Evolutionary conservation across 2,329 filamentous ascomycete genomes (phyloP).

Genomic region (Ophiostoma angusticollis): DNA sequence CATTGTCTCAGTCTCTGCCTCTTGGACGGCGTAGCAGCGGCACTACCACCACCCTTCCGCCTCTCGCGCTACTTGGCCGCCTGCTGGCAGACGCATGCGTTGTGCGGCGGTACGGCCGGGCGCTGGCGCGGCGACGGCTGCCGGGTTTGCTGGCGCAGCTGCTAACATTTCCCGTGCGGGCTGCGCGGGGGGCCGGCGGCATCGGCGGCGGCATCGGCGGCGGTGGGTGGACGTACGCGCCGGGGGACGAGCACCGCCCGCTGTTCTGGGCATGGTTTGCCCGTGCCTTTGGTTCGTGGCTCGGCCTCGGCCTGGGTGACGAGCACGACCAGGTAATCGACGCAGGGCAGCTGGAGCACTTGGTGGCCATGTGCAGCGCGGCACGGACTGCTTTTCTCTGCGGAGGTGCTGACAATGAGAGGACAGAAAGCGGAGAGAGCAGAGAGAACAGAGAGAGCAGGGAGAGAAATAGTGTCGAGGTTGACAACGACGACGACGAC

Average conservation of each 20-base stretch:
- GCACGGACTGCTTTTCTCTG: too few relatives aligned
- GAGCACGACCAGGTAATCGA: too few relatives aligned
- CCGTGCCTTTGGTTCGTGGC: background rate
- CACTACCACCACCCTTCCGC: too few relatives aligned
- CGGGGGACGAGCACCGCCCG: constrained; percentile 1
- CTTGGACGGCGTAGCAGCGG: too few relatives aligned
- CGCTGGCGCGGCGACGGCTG: constrained; percentile 2
- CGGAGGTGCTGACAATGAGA: too few relatives aligned
- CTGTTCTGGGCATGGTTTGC: constrained; percentile 5
- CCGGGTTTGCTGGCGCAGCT: constrained; percentile 1
- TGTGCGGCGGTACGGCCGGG: constrained; percentile 1
- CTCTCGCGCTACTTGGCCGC: background rate
- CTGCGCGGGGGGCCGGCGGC: background rate
- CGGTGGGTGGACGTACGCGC: constrained; percentile 3
- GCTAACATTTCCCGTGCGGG: constrained; percentile 1
- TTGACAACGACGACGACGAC: too few relatives aligned
- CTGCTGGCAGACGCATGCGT: constrained; percentile 1
- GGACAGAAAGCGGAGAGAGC: too few relatives aligned
- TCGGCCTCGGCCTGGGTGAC: constrained; percentile 1
- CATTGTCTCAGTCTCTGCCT: too few relatives aligned
- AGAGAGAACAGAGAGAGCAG: too few relatives aligned
- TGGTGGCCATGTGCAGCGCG: too few relatives aligned
- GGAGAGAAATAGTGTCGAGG: too few relatives aligned
- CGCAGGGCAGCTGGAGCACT: too few relatives aligned
- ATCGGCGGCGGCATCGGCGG: background rate